phyloP scores from a whole-genome alignment of 1,284 basidiomycete species.

The Salmacisia buchloeana region DNA sequence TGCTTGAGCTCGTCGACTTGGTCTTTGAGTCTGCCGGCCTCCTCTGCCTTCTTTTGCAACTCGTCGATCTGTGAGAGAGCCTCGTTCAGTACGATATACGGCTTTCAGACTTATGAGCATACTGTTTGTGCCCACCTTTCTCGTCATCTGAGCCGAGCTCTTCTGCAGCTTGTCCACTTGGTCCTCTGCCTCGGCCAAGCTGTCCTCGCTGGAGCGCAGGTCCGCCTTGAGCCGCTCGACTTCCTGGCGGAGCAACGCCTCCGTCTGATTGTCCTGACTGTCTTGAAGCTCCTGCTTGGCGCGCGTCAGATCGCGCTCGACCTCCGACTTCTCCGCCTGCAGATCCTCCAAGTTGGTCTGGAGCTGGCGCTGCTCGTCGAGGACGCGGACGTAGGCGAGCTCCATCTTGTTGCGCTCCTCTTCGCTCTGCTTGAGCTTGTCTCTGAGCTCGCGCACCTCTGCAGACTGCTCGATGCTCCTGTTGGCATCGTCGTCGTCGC shows the following conservation, averaged over 20 bases:
- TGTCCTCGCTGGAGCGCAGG: slow-evolving; percentile 36
- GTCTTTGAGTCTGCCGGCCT: slow-evolving; percentile 75
- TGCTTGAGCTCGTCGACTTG: slow-evolving; percentile 77
- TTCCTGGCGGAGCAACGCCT: slow-evolving; percentile 32
- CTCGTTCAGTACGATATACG: background rate
- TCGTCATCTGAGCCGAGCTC: slow-evolving; percentile 19
- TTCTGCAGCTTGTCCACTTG: slow-evolving; percentile 30
- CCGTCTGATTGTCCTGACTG: slow-evolving; percentile 25
- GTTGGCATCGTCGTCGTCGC: background rate
- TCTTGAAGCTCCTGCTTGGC: slow-evolving; percentile 30
- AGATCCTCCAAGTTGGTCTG: slow-evolving; percentile 59
- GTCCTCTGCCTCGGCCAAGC: slow-evolving; percentile 33
- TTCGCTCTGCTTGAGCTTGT: slow-evolving; percentile 55
- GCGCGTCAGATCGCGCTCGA: slow-evolving; percentile 19
- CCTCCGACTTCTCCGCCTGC: slow-evolving; percentile 26
- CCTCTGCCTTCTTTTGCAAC: slow-evolving; percentile 69
- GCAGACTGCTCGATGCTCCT: slow-evolving; percentile 15
- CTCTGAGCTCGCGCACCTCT: slow-evolving; percentile 61
- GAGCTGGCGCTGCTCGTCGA: slow-evolving; percentile 70
- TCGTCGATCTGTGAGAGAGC: slow-evolving; percentile 66
- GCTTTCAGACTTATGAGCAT: background rate
- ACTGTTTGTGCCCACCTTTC: slow-evolving; percentile 21
- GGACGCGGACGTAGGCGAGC: slow-evolving; percentile 66
- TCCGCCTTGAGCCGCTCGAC: slow-evolving; percentile 35
- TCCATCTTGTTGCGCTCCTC: slow-evolving; percentile 58